Conservation (phyloP, 371 early-diverging fungal genomes). For the Mucor velutinosus region DNA sequence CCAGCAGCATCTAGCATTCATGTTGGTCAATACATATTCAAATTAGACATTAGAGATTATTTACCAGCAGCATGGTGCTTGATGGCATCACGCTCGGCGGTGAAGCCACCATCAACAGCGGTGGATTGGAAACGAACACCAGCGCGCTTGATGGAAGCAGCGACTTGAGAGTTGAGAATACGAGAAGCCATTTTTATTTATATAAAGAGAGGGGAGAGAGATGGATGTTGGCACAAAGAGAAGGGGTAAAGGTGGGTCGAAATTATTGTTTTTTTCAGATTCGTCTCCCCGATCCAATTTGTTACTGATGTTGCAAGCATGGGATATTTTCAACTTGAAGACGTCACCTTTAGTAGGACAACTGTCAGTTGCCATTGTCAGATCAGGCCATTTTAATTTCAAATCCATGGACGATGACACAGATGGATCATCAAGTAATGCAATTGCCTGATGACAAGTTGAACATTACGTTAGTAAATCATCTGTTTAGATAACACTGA, state of each 20-base stretch:
- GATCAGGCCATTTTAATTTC: neutral
- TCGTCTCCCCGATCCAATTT: neutral
- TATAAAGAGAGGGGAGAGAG: slow-evolving; percentile 3
- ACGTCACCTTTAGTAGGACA: neutral
- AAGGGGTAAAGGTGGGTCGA: neutral
- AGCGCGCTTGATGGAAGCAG: slow-evolving; percentile 40
- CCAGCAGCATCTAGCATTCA: slow-evolving; percentile 39
- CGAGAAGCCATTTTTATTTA: slow-evolving; percentile 21
- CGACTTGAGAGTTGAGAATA: slow-evolving; percentile 32
- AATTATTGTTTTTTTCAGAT: neutral
- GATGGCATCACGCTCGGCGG: slow-evolving; percentile 47
- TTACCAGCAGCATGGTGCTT: slow-evolving; percentile 51
- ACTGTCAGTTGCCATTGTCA: neutral
- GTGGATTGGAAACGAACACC: slow-evolving; percentile 46
- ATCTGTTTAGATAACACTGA: no score
- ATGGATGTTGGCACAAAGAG: neutral
- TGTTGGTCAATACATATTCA: neutral
- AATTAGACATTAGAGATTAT: neutral
- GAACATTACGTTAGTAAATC: no score
- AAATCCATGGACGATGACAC: no score
- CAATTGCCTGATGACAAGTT: no score
- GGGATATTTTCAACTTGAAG: neutral
- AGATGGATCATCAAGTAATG: no score
- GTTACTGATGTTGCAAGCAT: slow-evolving; percentile 3
- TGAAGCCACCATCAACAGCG: slow-evolving; percentile 28